Conservation (phyloP, 169 alveolate genomes). For the Condylostoma magnum region DNA sequence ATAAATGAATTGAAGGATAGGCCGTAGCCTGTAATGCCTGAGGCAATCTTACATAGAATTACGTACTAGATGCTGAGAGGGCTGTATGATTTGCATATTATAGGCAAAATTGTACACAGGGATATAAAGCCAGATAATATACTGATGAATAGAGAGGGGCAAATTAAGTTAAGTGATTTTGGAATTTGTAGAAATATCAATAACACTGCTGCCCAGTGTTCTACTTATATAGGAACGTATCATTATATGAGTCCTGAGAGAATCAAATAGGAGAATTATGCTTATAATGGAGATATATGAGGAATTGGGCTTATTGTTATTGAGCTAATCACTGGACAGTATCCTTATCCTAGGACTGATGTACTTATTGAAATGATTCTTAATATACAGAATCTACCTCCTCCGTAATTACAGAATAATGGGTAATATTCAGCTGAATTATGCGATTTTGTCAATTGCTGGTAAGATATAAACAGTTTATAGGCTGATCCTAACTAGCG, state of each 20-base stretch:
- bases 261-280: slow-evolving; percentile 49
- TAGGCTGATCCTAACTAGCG: slow-evolving; percentile 71
- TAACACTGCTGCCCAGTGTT: slow-evolving; percentile 24
- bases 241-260: slow-evolving; percentile 71
- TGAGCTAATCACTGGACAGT: slow-evolving; percentile 54
- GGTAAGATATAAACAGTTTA: no score
- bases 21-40: slow-evolving; percentile 35
- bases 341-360: slow-evolving; percentile 48
- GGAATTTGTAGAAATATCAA: slow-evolving; percentile 57
- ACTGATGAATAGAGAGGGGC: slow-evolving; percentile 55
- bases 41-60: slow-evolving; percentile 25
- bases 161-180: slow-evolving; percentile 66
- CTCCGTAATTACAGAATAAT: slow-evolving; percentile 7
- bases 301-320: slow-evolving; percentile 60
- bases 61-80: slow-evolving; percentile 41
- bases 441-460: slow-evolving; percentile 68
- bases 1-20: slow-evolving; percentile 29
- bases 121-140: slow-evolving; percentile 74
- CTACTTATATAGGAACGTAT: slow-evolving; percentile 56
- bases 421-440: slow-evolving; percentile 43
- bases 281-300: slow-evolving; percentile 62
- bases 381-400: neutral
- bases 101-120: slow-evolving; percentile 65
- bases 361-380: slow-evolving; percentile 40
- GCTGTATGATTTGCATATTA: slow-evolving; percentile 63